Percentiles rank a stretch among this genome's conserved stretches.
Conservation (phyloP, 805 yeast species). For the Pichia phayaonensis region DNA sequence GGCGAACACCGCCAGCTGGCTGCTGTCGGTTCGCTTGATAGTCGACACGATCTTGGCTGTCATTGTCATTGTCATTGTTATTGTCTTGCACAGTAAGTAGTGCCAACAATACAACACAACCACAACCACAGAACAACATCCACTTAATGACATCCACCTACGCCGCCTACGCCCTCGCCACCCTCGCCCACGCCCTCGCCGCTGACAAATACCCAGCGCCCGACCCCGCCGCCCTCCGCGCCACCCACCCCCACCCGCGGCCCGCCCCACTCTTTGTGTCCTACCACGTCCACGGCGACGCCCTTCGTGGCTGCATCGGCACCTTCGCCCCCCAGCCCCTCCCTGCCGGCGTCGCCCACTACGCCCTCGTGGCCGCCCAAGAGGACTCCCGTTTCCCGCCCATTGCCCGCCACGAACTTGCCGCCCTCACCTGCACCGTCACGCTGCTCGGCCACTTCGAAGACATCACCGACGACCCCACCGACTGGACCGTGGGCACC, state of each 20-base stretch:
- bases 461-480: slow-evolving; percentile 35
- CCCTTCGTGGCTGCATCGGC: not conserved
- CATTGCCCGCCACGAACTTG: slow-evolving; percentile 47
- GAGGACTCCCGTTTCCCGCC: slow-evolving; percentile 76
- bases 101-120: no score
- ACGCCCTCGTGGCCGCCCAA: slow-evolving; percentile 41
- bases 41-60: not conserved
- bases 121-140: no score
- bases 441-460: slow-evolving; percentile 59
- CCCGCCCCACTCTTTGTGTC: not conserved
- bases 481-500: slow-evolving; percentile 73
- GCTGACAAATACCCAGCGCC: not conserved
- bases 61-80: no score
- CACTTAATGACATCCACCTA: no score
- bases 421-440: slow-evolving; percentile 37
- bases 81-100: no score
- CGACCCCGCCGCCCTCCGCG: not conserved
- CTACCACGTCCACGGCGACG: not conserved
- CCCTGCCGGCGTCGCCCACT: not conserved
- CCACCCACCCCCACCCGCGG: no score
- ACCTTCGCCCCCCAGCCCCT: not conserved
- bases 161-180: not conserved
- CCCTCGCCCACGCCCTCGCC: not conserved
- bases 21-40: slow-evolving; percentile 27
- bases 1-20: slow-evolving; percentile 48